Conservation (phyloP, 179 eudicot species). For the Heliamphora pulchella region DNA sequence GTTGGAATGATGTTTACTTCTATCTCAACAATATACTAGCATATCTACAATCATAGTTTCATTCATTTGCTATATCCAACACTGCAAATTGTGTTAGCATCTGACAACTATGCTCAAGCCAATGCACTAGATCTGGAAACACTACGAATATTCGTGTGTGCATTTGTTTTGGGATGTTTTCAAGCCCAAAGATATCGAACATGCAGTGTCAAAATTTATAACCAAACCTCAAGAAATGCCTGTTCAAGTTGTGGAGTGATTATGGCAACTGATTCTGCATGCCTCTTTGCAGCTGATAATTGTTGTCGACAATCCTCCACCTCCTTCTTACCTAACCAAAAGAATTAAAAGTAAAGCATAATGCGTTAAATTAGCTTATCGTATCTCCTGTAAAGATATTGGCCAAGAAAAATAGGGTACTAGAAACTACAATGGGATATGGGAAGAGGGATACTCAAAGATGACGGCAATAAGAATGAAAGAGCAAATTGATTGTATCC, state of each 20-base stretch:
- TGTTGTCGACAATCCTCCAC: constrained; percentile 38
- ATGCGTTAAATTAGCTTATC: neutral
- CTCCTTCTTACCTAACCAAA: constrained; percentile 48
- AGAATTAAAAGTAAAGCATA: constrained; percentile 14
- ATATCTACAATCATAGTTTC: too few species aligned
- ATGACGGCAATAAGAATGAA: neutral
- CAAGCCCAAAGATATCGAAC: neutral
- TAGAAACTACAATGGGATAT: neutral
- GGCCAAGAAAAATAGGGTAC: constrained; percentile 3
- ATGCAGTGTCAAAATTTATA: neutral
- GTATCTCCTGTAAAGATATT: neutral
- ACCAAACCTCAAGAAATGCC: constrained; percentile 67
- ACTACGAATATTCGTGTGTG: too few species aligned
- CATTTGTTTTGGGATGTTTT: too few species aligned
- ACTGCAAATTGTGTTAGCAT: too few species aligned
- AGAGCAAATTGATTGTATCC: neutral
- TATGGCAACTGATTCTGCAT: constrained; percentile 69
- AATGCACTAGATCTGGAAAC: too few species aligned
- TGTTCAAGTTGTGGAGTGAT: constrained; percentile 56
- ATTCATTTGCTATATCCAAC: too few species aligned
- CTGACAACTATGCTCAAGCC: too few species aligned
- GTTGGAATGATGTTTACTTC: too few species aligned
- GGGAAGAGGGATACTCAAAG: too few species aligned
- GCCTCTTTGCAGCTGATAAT: constrained; percentile 51
- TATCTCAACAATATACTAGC: too few species aligned